A percentile compares a stretch with the other conserved stretches of the same genome.
These are phyloP conservation scores for Candida smagusa DNA, from an alignment of 1,139 yeast species.

Conservation along the genomic window DNA sequence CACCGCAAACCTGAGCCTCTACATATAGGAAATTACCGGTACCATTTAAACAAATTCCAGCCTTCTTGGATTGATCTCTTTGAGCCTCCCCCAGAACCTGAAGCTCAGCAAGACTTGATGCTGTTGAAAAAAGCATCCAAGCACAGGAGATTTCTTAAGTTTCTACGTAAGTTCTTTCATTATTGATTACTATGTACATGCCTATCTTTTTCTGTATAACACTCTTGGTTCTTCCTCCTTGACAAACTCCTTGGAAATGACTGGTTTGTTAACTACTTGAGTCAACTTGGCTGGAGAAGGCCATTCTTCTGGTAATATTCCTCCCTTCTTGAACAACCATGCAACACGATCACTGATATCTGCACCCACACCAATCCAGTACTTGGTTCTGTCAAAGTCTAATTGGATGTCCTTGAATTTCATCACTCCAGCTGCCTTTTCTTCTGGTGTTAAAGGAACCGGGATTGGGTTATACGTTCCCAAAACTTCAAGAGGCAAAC, in stretches of 20 bases:
- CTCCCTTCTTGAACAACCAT: conserved; percentile 74
- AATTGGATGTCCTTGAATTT: conserved; percentile 77
- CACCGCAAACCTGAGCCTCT: not conserved
- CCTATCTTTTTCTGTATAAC: conserved; percentile 31
- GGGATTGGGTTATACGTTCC: conserved; percentile 93
- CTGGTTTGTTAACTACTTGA: conserved; percentile 32
- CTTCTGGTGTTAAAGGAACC: conserved; percentile 60
- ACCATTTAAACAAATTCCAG: not conserved
- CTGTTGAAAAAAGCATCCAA: too few species aligned
- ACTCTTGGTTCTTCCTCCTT: conserved; percentile 34
- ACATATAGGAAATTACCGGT: not conserved
- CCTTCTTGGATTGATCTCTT: conserved; percentile 6
- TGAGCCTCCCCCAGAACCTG: not conserved
- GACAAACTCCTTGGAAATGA: conserved; percentile 24
- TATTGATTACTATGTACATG: not conserved
- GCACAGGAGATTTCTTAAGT: not conserved
- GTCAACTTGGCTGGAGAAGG: conserved; percentile 42
- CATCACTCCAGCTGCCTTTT: conserved; percentile 47
- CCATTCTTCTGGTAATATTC: conserved; percentile 74
- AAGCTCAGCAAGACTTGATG: too few species aligned
- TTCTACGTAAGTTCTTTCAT: not conserved
- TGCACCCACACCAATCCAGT: conserved; percentile 99
- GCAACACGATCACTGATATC: conserved; percentile 85
- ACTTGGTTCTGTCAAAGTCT: conserved; percentile 88
- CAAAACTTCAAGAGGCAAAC: conserved; percentile 87